These are phyloP conservation scores for Geosmithia morbida DNA, from an alignment of 2,329 filamentous ascomycete species.

Conservation along the genomic window DNA sequence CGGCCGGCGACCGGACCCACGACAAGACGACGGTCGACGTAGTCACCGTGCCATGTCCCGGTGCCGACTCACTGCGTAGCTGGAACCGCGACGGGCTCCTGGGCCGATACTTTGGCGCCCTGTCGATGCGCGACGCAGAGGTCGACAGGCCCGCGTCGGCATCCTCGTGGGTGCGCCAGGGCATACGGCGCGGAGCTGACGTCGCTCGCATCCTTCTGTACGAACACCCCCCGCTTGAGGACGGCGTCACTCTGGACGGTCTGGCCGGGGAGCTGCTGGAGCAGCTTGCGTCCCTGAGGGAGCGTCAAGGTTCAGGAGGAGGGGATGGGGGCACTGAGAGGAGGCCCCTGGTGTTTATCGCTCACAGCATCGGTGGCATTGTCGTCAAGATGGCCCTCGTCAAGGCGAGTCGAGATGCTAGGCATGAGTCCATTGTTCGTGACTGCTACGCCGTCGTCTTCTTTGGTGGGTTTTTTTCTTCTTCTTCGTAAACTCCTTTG, in stretches of 20 bases:
- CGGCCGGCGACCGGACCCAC: constrained; percentile 20
- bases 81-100: constrained; percentile 36
- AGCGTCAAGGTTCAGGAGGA: constrained; percentile 8
- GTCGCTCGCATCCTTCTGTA: constrained; percentile 36
- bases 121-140: constrained; percentile 23
- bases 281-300: constrained; percentile 21
- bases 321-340: neutral
- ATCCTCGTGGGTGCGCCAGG: constrained; percentile 34
- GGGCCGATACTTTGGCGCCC: constrained; percentile 28
- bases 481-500: no score
- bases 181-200: constrained; percentile 30
- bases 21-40: constrained; percentile 40
- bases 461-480: constrained; percentile 36
- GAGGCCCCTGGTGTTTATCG: constrained; percentile 44
- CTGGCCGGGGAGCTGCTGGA: constrained; percentile 32
- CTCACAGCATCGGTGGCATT: constrained; percentile 45
- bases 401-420: constrained; percentile 23
- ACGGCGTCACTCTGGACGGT: constrained; percentile 25
- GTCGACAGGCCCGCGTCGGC: constrained; percentile 3
- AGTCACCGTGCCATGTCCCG: constrained; percentile 37
- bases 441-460: constrained; percentile 48
- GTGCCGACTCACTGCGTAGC: constrained; percentile 34
- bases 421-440: constrained; percentile 29
- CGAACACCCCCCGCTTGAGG: constrained; percentile 26
- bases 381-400: constrained; percentile 43